Base-by-base conservation (phyloP, 805 yeast genomes). In the Metschnikowia drakensbergensis region DNA sequence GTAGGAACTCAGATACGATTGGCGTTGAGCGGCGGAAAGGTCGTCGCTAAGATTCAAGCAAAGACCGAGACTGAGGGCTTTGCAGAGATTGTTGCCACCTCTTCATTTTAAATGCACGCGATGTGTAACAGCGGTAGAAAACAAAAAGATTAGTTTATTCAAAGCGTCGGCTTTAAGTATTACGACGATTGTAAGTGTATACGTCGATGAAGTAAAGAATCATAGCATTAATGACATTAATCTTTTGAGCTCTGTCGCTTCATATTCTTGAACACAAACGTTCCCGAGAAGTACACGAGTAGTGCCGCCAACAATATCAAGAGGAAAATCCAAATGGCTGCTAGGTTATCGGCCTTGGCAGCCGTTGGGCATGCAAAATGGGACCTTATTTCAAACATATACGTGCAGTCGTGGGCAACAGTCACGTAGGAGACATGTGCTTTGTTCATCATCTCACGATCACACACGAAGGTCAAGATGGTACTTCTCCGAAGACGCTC, bases 301-400 rank as follows among this genome's bases (percentile, higher is more conserved):
- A 54, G 63, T 30, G 64, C 72, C 48, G 62, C 75, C 68, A 49
- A 67, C 59, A 50, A 62, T 45, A 84, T 83, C 37, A 81, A 68
- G 13, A 80, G 52, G 54, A 86, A 83, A 42, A 86, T 81, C 72
- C 87, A 80, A 29, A 57, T 46, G 7, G 59, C 60, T 8, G 59
- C 59, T 42, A 57, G 49, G 38, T 57, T 55, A 42, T 57, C 59
- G 2, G 60, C 59, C 38, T 55, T 53, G 25, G 60, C 59, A 22
- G 60, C 81, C 0, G 90, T 84, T 0, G 96, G 88, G 65, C 97
- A 89, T 0, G 96, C 96, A 66, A 84, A 86, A 37, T 87, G 82
- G 3, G 96, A 86, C 54, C 89, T 69, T 30, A 88, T 89, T 60
- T 89, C 96, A 63, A 89, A 89, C 60, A 84, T 79, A 64, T 87